Base-by-base conservation (phyloP, 1,284 basidiomycete genomes). In the Cystobasidium slooffiae region DNA sequence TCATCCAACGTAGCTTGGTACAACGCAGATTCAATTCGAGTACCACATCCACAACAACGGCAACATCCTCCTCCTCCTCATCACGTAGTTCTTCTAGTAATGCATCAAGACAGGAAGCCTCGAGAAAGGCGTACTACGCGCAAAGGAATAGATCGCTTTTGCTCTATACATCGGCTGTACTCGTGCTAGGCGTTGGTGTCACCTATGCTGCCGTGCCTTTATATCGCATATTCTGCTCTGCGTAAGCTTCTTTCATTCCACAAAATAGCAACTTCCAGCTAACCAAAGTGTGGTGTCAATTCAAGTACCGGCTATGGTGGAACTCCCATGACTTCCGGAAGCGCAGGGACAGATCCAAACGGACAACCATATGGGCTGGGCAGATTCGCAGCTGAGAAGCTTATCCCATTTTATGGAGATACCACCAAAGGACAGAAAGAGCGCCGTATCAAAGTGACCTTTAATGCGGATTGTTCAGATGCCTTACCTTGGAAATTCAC, bases 181-280 rank as follows among this genome's bases (percentile, higher is more conserved):
- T 98, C 72, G 84, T 97, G 41, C 80, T 91, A 37, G 90, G 89
- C 0, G 83, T 93, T 0, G 96, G 96, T 7, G 86, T 91, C 49
- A 92, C 93, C 8, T 99, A 99, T 82, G 96, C 97, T 20, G 93
- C 97, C 43, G 97, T 99, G 0, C 97, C 97, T 0, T 86, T 97
- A 5, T 99, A 99, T 83, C 90, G 97, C 64, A 94, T 94, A 81
- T 99, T 99, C 85, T 99, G 97, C 82, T 91, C 94, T 1, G 93
- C 94, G 64, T 66, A 31, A 22, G 64, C 53, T 14, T 7, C 10
- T 39, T 31, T 37, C 58, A 16, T 61, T 3, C 18, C 20, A 14
- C 22, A 16, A 6, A 9, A 24, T 6, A 22, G 16, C 46, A 43
- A 16, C n/a, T 31, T 52, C 22, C 9, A 12, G 14, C 62, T 65